Evolutionary conservation across 805 yeast genomes (phyloP).

Genomic region (Starmerella vaccinii): DNA sequence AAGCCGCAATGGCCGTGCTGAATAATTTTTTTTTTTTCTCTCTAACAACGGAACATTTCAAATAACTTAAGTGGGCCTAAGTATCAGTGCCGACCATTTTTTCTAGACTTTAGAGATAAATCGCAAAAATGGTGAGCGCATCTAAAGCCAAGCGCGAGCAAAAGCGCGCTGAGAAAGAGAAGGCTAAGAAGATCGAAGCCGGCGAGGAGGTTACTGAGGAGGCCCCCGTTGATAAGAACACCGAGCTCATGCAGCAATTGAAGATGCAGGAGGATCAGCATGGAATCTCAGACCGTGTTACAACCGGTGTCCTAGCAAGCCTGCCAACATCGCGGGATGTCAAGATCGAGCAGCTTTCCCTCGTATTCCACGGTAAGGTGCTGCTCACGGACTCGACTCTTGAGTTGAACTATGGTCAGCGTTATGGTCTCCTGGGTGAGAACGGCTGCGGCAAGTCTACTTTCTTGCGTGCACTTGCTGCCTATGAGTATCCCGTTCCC

Average conservation of each 20-base stretch:
- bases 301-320: conserved; percentile 92
- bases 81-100: not conserved
- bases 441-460: conserved; percentile 99
- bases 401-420: conserved; percentile 93
- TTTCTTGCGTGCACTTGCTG: conserved; percentile 82
- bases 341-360: conserved; percentile 78
- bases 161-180: conserved; percentile 78
- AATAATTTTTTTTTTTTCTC: conserved; percentile 9
- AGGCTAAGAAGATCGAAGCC: conserved; percentile 47
- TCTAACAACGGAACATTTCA: not conserved
- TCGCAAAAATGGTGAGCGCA: conserved; percentile 44
- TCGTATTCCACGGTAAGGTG: conserved; percentile 95
- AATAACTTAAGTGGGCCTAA: not conserved
- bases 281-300: conserved; percentile 93
- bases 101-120: not conserved
- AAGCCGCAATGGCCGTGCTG: conserved; percentile 3
- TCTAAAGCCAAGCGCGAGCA: conserved; percentile 98
- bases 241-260: conserved; percentile 66
- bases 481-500: conserved; percentile 93
- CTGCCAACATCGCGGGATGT: conserved; percentile 86
- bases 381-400: conserved; percentile 81
- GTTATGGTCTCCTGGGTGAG: conserved; percentile 95
- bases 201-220: conserved; percentile 42
- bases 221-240: conserved; percentile 32
- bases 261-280: conserved; percentile 88